These are phyloP conservation scores for Boletus rubroflammeus DNA, from an alignment of 768 basidiomycete species.

Conservation along the genomic window DNA sequence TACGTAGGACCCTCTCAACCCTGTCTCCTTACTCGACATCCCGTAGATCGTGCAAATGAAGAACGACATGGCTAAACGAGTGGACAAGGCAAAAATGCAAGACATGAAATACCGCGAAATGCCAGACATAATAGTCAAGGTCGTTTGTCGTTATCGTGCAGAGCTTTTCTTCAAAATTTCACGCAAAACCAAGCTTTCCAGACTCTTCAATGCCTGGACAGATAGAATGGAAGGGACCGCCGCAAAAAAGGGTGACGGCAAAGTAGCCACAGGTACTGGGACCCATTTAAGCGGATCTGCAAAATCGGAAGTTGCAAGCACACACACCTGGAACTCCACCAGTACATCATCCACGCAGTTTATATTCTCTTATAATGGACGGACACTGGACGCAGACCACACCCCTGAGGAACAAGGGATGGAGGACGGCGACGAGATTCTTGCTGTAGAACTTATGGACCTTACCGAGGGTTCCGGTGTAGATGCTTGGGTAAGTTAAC, in stretches of 20 bases:
- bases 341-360: constrained; percentile 61
- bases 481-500: constrained; percentile 56
- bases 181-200: constrained; percentile 81
- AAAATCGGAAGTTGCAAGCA: constrained; percentile 49
- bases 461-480: constrained; percentile 65
- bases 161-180: constrained; percentile 93
- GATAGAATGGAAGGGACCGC: constrained; percentile 74
- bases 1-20: constrained; percentile 23
- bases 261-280: constrained; percentile 23
- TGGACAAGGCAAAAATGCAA: constrained; percentile 73
- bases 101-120: constrained; percentile 80
- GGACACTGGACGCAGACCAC: constrained; percentile 74
- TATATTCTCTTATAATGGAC: constrained; percentile 80
- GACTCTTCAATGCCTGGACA: constrained; percentile 85
- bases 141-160: constrained; percentile 83
- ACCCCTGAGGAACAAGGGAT: constrained; percentile 85
- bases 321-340: constrained; percentile 39
- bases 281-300: constrained; percentile 44
- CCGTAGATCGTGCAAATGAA: constrained; percentile 77
- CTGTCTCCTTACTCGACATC: constrained; percentile 2
- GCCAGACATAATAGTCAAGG: constrained; percentile 89
- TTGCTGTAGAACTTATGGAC: constrained; percentile 89
- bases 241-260: constrained; percentile 43
- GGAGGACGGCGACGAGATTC: constrained; percentile 85
- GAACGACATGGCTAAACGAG: constrained; percentile 74